phyloP scores from a whole-genome alignment of 148 eudicot species.

The Rhododendron henanense region DNA sequence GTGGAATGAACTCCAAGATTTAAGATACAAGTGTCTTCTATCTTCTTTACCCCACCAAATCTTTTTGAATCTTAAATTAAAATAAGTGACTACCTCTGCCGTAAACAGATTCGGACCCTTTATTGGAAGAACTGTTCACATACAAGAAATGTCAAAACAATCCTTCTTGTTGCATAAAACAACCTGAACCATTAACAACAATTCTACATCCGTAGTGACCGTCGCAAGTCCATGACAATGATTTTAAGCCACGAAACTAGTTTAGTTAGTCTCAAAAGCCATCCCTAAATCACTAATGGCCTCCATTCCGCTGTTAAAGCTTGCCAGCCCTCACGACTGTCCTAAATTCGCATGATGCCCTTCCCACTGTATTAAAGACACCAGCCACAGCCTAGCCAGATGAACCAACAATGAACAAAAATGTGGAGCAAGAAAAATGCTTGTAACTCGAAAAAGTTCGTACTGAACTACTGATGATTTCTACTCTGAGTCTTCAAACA shows the following conservation, averaged over 20 bases:
- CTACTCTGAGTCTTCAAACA: not conserved
- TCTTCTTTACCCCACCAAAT: no score
- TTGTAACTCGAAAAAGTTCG: not conserved
- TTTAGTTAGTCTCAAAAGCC: not conserved
- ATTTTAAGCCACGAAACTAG: not conserved
- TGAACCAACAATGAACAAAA: slow-evolving; percentile 5
- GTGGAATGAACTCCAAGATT: no score
- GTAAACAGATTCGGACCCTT: no score
- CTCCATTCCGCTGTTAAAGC: not conserved
- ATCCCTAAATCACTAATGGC: not conserved
- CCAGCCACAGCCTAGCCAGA: not conserved
- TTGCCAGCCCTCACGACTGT: not conserved
- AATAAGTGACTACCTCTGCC: no score
- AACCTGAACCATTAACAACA: not conserved
- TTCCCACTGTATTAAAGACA: not conserved
- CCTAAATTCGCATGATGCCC: not conserved
- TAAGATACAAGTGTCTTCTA: no score
- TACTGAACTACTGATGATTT: not conserved
- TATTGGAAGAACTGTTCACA: not conserved
- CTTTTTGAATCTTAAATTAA: no score
- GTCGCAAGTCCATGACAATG: not conserved
- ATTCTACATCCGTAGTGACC: not conserved
- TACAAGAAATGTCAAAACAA: not conserved
- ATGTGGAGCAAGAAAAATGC: not conserved
- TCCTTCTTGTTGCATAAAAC: not conserved